phyloP scores from a whole-genome alignment of 257 asterid species.

The Lithospermum erythrorhizon region DNA sequence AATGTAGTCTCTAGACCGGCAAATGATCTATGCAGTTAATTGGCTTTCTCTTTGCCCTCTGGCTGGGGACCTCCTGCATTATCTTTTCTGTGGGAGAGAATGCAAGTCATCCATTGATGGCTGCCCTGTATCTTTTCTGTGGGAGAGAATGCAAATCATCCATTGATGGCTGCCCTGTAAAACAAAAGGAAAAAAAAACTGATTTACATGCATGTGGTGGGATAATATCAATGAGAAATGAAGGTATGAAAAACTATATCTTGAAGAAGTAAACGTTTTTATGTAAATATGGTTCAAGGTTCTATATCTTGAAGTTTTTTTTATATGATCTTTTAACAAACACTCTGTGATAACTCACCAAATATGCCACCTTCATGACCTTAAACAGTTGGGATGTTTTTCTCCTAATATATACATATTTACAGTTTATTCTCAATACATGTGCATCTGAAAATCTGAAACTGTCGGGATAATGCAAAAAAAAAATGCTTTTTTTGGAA shows the following conservation, averaged over 20 bases:
- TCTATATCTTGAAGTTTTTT: too few relatives aligned
- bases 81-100: too few relatives aligned
- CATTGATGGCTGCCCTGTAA: conserved; percentile 51
- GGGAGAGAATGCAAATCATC: conserved; percentile 29
- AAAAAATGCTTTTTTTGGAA: too few relatives aligned
- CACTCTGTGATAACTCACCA: too few relatives aligned
- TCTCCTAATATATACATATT: too few relatives aligned
- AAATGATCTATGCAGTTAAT: conserved; percentile 55
- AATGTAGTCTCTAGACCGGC: conserved; percentile 51
- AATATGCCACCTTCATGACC: not conserved
- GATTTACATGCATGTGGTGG: conserved; percentile 15
- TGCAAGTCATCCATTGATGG: too few relatives aligned
- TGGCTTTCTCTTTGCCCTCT: conserved; percentile 47
- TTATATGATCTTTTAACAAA: too few relatives aligned
- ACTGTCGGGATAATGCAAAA: too few relatives aligned
- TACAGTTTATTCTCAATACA: not conserved
- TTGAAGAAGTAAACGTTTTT: not conserved
- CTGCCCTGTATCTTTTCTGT: conserved; percentile 19
- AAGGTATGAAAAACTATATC: not conserved
- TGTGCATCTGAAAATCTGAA: not conserved
- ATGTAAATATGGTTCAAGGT: too few relatives aligned
- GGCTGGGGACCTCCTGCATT: conserved; percentile 21
- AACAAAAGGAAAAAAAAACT: conserved; percentile 32
- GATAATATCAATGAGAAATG: not conserved
- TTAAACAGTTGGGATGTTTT: not conserved